phyloP scores from a whole-genome alignment of 306 rosid genomes.

The Cucurbita ficifolia region DNA sequence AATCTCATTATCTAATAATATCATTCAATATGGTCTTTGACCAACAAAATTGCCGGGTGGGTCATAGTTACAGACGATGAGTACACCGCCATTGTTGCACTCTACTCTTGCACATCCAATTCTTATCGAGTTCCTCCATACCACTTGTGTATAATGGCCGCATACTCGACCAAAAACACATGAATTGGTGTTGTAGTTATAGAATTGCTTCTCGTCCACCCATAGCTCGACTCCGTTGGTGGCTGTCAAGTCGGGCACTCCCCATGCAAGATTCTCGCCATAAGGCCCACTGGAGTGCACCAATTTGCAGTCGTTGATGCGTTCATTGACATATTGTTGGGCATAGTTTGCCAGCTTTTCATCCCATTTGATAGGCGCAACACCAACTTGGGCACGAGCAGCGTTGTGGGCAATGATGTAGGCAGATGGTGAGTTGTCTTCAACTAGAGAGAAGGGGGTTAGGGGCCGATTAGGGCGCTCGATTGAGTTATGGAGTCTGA shows the following conservation, averaged over 20 bases:
- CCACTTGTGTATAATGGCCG: neutral
- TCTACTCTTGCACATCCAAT: neutral
- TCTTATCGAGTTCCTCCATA: neutral
- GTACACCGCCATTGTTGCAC: neutral
- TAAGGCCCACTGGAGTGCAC: neutral
- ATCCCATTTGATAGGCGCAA: neutral
- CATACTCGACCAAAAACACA: neutral
- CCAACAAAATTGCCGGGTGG: neutral
- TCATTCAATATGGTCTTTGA: too few relatives aligned
- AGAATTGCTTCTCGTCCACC: neutral
- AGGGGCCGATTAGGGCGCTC: too few relatives aligned
- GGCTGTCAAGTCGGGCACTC: neutral
- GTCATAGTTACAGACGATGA: neutral
- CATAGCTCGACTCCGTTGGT: neutral
- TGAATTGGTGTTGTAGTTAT: neutral
- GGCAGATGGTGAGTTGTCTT: neutral
- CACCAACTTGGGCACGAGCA: neutral
- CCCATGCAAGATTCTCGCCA: neutral
- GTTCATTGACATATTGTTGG: neutral
- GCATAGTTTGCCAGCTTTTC: neutral
- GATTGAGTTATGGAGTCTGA: too few relatives aligned
- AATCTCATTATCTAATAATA: too few relatives aligned
- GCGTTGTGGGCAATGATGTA: neutral
- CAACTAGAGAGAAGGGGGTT: neutral
- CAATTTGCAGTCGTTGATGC: neutral